These are phyloP conservation scores for Suillus spraguei DNA, from an alignment of 768 basidiomycete species.

Conservation along the genomic window DNA sequence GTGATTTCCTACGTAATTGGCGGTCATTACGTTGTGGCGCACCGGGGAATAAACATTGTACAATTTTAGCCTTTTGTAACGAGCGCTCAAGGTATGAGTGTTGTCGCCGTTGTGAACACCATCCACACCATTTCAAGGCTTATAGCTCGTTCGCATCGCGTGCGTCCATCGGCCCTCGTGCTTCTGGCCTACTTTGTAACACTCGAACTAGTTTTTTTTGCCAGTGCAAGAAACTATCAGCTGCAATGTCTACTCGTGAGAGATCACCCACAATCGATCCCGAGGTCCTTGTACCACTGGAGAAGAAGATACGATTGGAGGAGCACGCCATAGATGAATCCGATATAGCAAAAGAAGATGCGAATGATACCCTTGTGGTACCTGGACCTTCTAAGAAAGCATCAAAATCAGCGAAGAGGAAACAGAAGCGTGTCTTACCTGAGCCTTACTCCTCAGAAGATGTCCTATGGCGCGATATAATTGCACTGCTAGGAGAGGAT, in stretches of 20 bases:
- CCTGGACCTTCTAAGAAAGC: constrained; percentile 6
- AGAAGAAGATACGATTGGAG: constrained; percentile 36
- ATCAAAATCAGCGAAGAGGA: constrained; percentile 11
- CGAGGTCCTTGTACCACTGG: constrained; percentile 22
- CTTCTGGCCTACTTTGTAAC: neutral
- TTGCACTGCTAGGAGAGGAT: constrained; percentile 63
- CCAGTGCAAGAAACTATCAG: neutral
- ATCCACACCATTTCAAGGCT: neutral
- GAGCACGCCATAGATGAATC: neutral
- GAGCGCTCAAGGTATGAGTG: neutral
- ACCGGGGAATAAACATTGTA: neutral
- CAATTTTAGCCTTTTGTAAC: no score
- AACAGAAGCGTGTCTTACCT: constrained; percentile 13
- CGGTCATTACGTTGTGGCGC: neutral
- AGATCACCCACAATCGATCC: constrained; percentile 17
- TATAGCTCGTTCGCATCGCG: neutral
- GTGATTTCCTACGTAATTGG: neutral
- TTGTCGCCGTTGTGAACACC: neutral
- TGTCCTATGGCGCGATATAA: constrained; percentile 73
- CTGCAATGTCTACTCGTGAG: constrained; percentile 14
- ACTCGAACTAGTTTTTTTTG: neutral
- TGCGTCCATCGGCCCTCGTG: neutral
- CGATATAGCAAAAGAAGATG: neutral
- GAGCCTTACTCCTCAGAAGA: constrained; percentile 75
- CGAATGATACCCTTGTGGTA: neutral